Percentiles rank a stretch among this genome's conserved stretches.
phyloP scores from a whole-genome alignment of 2,329 filamentous ascomycete species.

The Berkeleyomyces basicola region DNA sequence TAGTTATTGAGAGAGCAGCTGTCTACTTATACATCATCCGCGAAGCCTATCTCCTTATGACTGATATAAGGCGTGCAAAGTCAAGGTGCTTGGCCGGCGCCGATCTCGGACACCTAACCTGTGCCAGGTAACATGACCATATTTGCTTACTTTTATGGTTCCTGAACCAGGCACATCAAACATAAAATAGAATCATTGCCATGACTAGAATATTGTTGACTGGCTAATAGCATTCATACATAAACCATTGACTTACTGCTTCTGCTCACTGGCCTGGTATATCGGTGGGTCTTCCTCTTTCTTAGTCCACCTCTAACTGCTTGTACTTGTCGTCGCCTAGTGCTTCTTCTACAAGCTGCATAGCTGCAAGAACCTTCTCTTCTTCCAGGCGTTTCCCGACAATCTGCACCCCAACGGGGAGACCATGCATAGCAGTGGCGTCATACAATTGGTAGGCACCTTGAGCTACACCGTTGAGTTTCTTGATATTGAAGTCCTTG shows the following conservation, averaged over 20 bases:
- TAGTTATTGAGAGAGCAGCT: too few species aligned
- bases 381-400: constrained; percentile 68
- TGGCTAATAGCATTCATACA: neutral
- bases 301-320: constrained; percentile 31
- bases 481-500: constrained; percentile 38
- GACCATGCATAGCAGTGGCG: constrained; percentile 63
- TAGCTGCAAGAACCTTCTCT: constrained; percentile 70
- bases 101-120: constrained; percentile 14
- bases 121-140: constrained; percentile 4
- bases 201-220: neutral
- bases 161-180: neutral
- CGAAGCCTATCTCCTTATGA: too few species aligned
- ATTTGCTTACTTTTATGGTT: neutral
- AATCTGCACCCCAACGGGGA: constrained; percentile 75
- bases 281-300: neutral
- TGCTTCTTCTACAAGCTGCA: constrained; percentile 63
- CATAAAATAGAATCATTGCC: neutral
- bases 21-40: too few species aligned
- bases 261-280: neutral
- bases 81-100: constrained; percentile 4
- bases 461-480: constrained; percentile 60
- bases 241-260: neutral
- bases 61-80: neutral
- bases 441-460: constrained; percentile 82
- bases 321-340: constrained; percentile 41